Base-by-base conservation (phyloP, 2,329 filamentous ascomycete species). In the Xylariaceae sp. region DNA sequence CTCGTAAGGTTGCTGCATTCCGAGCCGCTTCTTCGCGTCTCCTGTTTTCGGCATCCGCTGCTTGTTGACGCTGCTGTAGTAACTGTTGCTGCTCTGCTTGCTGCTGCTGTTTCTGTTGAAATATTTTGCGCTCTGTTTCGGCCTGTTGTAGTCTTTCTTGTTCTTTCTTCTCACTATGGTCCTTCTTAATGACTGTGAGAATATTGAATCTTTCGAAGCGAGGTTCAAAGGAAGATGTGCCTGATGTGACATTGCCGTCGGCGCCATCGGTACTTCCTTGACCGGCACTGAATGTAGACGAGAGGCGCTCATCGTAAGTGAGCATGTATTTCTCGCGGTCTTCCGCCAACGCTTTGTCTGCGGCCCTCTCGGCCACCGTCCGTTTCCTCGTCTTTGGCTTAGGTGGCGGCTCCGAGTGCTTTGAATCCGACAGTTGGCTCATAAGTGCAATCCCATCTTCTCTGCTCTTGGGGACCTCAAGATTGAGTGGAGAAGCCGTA, bases 271-370 rank as follows among this genome's bases (percentile, higher is more conserved):
- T 73, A 2, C 78, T 78, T 54, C 80, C 78, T 56, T 83, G 80
- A 6, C 79, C 80, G 41, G 79, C 76, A 3, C 80, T 78, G 11
- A 77, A 76, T 41, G 76, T 80, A 1, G 86, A 78, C 9, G 84
- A 80, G 56, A 91, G 79, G 4, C 90, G 82, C 64, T 96, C 92
- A 66, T 99, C 94, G 72, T 91, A 84, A 27, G 89, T 86, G 49
- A 97, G 85, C 90, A 99, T 94, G 62, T 90, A 95, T 46, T 90
- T 83, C 71, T 99, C 91, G 60, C 90, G 85, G 56, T 91, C 89
- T 27, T 91, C 92, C 0, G 91, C 90, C 56, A 90, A 80, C 1
- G 94, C 92, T 72, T 99, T 91, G 67, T 99, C 94, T 6, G 92
- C 92, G 6, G 90, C 94, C 75, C 97, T 84, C 68, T 99, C 92